Evolutionary conservation across 176 grass and related monocot species (phyloP), one percentile per base, ranked within the genome.

Genomic region (Carex cristatella): DNA sequence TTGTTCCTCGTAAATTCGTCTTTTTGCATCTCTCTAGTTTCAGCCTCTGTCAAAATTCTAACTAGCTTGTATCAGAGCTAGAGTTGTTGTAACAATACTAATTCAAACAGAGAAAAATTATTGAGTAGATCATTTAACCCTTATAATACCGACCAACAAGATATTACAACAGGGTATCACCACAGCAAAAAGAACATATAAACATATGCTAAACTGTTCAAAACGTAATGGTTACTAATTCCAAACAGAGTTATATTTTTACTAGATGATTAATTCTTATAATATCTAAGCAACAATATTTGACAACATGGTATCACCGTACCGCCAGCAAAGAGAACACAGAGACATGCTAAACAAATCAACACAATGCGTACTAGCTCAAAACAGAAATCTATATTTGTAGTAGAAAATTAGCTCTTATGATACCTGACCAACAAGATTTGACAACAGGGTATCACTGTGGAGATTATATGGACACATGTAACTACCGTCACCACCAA

Each of bases 401-500:
- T 44, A 44, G 16, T 71, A 71, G 14, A 56, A 78, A 2, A 57
- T 78, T 78, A 55, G 13, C 27, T 56, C 23, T 57, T 56, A 78
- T 78, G 16, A 65, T 92, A 98, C 93, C 96, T 98, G 93, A 72
- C 93, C 91, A 81, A 98, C 85, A 85, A 98, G 93, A 88, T 98
- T 98, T 63, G 96, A 94, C 83, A 98, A 83, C 72, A 98, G 86
- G 82, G 90, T 83, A 86, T 98, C 96, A 57, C 89, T 98, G 77
- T 98, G 89, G 32, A 98, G 91, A 84, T 92, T 90, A 65, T 95
- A 98, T 83, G 96, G 93, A 58, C 93, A 92, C 96, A 98, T 98
- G 85, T 94, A 98, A 84, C 93, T 98, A 61, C 96, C 96, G 51
- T 98, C 96, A 89, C 96, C 96, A 54, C 96, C 96, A 92, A 95